Evolutionary conservation across 768 basidiomycete genomes (phyloP).

Genomic region (Lentinus brumalis): DNA sequence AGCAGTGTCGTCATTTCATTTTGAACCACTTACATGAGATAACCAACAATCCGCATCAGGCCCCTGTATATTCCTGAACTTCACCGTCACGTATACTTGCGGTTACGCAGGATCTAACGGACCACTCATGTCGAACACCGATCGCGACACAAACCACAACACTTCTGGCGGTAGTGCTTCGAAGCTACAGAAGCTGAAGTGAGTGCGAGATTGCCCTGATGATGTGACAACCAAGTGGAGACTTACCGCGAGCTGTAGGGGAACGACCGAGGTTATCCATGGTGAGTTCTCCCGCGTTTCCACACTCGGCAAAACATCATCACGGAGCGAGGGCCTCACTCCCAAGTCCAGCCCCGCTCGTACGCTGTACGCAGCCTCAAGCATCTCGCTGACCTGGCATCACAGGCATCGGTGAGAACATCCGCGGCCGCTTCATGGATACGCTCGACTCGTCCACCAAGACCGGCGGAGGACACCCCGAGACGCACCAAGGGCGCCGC

Average conservation of each 20-base stretch:
- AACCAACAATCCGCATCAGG: too few relatives aligned
- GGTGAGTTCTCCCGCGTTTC: slow-evolving; percentile 3
- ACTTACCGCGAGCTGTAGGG: slow-evolving; percentile 2
- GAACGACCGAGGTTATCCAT: slow-evolving; percentile 14
- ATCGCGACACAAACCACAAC: too few relatives aligned
- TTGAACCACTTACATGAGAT: too few relatives aligned
- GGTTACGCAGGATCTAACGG: too few relatives aligned
- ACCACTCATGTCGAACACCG: too few relatives aligned
- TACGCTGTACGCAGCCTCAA: background rate
- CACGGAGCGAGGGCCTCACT: background rate
- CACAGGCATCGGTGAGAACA: slow-evolving; percentile 17
- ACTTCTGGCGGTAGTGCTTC: too few relatives aligned
- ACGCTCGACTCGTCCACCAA: slow-evolving; percentile 8
- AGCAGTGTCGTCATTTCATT: too few relatives aligned
- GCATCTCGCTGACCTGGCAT: background rate
- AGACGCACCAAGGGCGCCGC: slow-evolving; percentile 7
- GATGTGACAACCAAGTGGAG: too few relatives aligned
- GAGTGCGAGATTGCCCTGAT: too few relatives aligned
- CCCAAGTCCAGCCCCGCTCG: background rate
- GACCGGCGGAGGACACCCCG: slow-evolving; percentile 1
- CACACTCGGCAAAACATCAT: background rate
- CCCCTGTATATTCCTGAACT: too few relatives aligned
- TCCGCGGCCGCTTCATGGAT: slow-evolving; percentile 17
- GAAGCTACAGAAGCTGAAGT: too few relatives aligned
- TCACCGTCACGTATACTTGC: too few relatives aligned